Evolutionary conservation across 2,329 filamentous ascomycete genomes (phyloP), one percentile per base, ranked within the genome.

Genomic region (Fusarium temperatum): DNA sequence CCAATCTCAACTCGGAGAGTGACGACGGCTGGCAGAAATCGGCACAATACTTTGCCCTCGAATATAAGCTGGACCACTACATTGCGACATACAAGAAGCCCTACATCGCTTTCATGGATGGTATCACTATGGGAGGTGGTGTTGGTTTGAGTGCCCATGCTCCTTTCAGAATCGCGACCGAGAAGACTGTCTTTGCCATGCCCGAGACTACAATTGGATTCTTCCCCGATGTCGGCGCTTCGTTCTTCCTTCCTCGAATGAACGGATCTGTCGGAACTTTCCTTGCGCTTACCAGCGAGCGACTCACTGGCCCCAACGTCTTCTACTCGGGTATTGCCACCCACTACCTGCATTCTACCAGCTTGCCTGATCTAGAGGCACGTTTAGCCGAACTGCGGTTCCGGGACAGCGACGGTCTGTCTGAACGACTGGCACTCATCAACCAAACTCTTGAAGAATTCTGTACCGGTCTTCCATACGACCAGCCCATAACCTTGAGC

Each of bases 171-270:
- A 97, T 99, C 80, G 96, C 96, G 42, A 99, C 96, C 6, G 96
- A 99, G 84, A 93, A 92, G 80, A 99, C 96, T 11, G 85, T 97
- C 54, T 98, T 99, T 79, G 95, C 97, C 77, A 99, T 99, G 96
- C 96, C 96, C 36, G 96, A 99, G 85, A 99, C 96, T 8, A 97
- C 91, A 14, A 99, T 99, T 80, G 96, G 96, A 44, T 98, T 98
- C 87, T 99, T 99, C 88, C 96, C 97, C 12, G 97, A 99, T 80
- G 96, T 99, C 55, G 96, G 96, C 70, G 97, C 93, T 38, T 97
- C 94, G 17, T 99, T 98, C 87, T 98, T 98, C 87, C 87, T 99
- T 61, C 94, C 96, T 22, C 89, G 95, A 72, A 91, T 99, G 87
- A 91, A 97, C 78, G 96, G 96, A 56, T 87, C 91, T 67, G 84